phyloP scores from a whole-genome alignment of 164 flowering plant species.

The Chloranthus sessilifolius region DNA sequence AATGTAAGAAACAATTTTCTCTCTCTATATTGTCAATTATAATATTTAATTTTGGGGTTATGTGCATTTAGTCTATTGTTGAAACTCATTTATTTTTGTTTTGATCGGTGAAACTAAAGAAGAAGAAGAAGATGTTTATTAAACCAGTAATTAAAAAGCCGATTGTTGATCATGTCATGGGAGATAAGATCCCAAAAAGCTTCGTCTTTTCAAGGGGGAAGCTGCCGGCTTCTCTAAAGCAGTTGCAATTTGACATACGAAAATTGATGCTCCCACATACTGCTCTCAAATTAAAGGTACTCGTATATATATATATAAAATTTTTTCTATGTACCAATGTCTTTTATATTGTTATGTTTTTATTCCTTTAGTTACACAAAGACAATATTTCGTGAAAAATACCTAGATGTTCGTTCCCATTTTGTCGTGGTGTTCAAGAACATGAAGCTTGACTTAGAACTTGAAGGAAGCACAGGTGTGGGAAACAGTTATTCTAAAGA shows the following conservation, averaged over 20 bases:
- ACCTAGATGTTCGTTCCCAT: no score
- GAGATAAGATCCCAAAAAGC: slow-evolving; percentile 84
- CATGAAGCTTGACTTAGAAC: no score
- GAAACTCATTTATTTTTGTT: slow-evolving; percentile 1
- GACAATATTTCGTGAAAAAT: no score
- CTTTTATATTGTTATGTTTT: no score
- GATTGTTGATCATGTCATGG: slow-evolving; percentile 73
- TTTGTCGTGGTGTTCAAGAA: no score
- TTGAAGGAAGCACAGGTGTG: no score
- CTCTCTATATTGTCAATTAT: neutral
- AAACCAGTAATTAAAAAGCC: slow-evolving; percentile 44
- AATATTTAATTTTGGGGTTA: neutral
- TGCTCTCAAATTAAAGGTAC: slow-evolving; percentile 85
- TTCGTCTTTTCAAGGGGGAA: slow-evolving; percentile 81
- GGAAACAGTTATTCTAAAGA: no score
- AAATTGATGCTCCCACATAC: slow-evolving; percentile 88
- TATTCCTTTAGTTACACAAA: no score
- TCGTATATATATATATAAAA: no score
- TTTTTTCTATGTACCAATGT: no score
- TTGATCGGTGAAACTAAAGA: slow-evolving; percentile 23
- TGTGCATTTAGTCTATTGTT: neutral
- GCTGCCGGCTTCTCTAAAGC: slow-evolving; percentile 57
- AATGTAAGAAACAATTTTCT: slow-evolving; percentile 25
- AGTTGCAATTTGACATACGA: slow-evolving; percentile 75
- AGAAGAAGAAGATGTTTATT: slow-evolving; percentile 40